Conservation (phyloP, 2,329 filamentous ascomycete genomes). For the Diaporthe nobilis region DNA sequence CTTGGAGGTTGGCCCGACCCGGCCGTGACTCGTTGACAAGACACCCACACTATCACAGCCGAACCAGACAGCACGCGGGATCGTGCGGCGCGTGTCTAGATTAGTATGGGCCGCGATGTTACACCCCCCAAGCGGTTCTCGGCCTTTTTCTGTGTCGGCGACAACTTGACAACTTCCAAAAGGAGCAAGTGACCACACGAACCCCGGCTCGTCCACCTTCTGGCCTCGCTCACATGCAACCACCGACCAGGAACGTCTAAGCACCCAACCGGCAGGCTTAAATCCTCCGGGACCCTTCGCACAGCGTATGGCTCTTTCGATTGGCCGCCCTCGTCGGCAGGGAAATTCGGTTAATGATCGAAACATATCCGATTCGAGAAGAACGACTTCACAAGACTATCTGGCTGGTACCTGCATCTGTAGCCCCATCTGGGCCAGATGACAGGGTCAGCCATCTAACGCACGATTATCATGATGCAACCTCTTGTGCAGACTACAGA, state of each 20-base stretch:
- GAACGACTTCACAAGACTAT: slow-evolving; percentile 26
- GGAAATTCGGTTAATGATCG: slow-evolving; percentile 11
- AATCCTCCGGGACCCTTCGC: not conserved
- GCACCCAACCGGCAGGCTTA: slow-evolving; percentile 19
- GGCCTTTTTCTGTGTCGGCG: slow-evolving; percentile 20
- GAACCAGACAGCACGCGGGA: slow-evolving; percentile 24
- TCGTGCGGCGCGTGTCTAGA: slow-evolving; percentile 23
- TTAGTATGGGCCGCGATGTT: slow-evolving; percentile 29
- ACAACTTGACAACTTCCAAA: slow-evolving; percentile 31
- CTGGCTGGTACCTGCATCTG: slow-evolving; percentile 17
- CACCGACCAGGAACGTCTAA: slow-evolving; percentile 3
- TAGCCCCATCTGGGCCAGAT: slow-evolving; percentile 16
- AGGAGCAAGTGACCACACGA: slow-evolving; percentile 34
- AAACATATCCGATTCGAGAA: slow-evolving; percentile 3
- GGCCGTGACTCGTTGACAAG: slow-evolving; percentile 14
- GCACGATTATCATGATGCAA: slow-evolving; percentile 23
- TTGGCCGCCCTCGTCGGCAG: slow-evolving; percentile 7
- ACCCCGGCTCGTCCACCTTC: slow-evolving; percentile 1
- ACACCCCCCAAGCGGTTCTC: slow-evolving; percentile 13
- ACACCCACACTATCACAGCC: slow-evolving; percentile 11
- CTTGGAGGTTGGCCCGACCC: slow-evolving; percentile 9
- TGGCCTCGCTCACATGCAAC: slow-evolving; percentile 27
- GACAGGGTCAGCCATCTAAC: slow-evolving; percentile 29
- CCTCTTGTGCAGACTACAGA: slow-evolving; percentile 1
- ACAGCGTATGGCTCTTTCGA: not conserved